Percentiles rank a stretch among this genome's conserved stretches.
Conservation (phyloP, 2,329 filamentous ascomycete species). For the Herpotrichia juniperi region DNA sequence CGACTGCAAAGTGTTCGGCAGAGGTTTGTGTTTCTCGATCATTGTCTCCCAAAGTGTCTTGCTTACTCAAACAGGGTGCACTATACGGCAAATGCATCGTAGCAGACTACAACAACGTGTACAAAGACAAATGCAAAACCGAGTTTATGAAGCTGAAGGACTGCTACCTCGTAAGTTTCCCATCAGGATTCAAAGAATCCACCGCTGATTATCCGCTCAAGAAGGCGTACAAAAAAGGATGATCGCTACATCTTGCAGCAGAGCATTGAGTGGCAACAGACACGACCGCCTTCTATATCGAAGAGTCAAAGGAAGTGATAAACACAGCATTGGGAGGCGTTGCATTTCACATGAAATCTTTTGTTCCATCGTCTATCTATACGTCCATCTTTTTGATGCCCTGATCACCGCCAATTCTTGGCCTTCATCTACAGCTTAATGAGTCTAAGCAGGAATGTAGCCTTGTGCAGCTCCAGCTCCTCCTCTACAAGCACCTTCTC, state of each 20-base stretch:
- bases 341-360: neutral
- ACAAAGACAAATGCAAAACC: conserved; percentile 86
- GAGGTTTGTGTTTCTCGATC: conserved; percentile 58
- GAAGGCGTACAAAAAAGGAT: conserved; percentile 40
- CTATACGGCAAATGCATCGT: conserved; percentile 91
- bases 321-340: conserved; percentile 4
- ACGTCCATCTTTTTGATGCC: neutral
- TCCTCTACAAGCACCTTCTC: conserved; percentile 76
- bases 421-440: conserved; percentile 66
- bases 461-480: conserved; percentile 84
- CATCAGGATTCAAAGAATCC: neutral
- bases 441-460: conserved; percentile 77
- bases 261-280: neutral
- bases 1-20: conserved; percentile 67
- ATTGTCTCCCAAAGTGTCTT: neutral
- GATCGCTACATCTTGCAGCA: neutral
- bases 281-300: too few species aligned
- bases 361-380: neutral
- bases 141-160: conserved; percentile 88
- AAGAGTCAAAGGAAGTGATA: too few species aligned
- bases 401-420: neutral
- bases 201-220: conserved; percentile 7
- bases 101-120: conserved; percentile 84
- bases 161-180: conserved; percentile 75
- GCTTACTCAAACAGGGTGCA: conserved; percentile 64